Evolutionary conservation across 1,284 basidiomycete species (phyloP).

Genomic region (Irpex sp.): DNA sequence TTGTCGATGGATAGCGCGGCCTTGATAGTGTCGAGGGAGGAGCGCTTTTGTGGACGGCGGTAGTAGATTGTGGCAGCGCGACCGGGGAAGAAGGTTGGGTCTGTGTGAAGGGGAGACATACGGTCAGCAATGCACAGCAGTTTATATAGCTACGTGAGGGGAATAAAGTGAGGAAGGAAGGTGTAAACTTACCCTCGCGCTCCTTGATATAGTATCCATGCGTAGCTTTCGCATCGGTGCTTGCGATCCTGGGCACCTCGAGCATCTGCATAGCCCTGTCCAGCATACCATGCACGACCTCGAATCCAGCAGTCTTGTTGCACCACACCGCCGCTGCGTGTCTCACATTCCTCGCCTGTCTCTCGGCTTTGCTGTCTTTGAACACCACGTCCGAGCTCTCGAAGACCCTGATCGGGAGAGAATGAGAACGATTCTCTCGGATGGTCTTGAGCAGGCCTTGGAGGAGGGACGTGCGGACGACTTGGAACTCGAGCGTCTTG

Average conservation of each 20-base stretch:
- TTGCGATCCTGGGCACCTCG: conserved; percentile 85
- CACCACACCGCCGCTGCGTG: conserved; percentile 94
- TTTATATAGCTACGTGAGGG: conserved; percentile 4
- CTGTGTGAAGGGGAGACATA: conserved; percentile 44
- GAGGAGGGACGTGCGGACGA: conserved; percentile 94
- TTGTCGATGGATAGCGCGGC: conserved; percentile 33
- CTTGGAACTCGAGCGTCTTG: conserved; percentile 97
- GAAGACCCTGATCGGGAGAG: conserved; percentile 94
- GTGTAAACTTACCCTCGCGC: conserved; percentile 68
- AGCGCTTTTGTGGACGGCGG: conserved; percentile 63
- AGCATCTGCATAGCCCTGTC: conserved; percentile 96
- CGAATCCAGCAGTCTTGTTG: conserved; percentile 96
- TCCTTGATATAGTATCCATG: conserved; percentile 95
- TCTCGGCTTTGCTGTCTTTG: conserved; percentile 84
- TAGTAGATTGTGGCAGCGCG: conserved; percentile 93
- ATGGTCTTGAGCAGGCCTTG: conserved; percentile 97
- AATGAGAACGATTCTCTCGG: conserved; percentile 94
- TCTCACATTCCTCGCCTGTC: conserved; percentile 89
- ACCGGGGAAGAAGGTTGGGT: conserved; percentile 94
- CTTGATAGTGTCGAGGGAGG: conserved; percentile 32
- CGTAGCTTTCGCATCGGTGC: conserved; percentile 59
- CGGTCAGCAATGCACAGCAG: conserved; percentile 6
- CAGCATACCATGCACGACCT: conserved; percentile 94
- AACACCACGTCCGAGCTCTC: conserved; percentile 95
- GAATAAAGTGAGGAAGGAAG: neutral